Base-by-base conservation (phyloP, 2,329 filamentous ascomycete species). In the Alternaria ethzedia region DNA sequence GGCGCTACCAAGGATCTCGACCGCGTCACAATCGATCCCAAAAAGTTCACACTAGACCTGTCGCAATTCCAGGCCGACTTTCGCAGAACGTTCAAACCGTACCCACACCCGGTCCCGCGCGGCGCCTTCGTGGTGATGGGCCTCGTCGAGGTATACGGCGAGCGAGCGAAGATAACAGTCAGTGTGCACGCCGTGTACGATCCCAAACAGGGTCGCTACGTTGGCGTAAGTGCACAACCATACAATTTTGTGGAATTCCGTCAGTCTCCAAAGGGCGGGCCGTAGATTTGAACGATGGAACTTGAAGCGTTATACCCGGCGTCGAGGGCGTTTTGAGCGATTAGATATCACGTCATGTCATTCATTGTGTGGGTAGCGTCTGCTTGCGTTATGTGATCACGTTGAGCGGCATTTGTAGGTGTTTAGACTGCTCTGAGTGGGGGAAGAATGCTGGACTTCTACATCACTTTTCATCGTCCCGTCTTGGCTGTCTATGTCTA, bases 171-270 rank as follows among this genome's bases (percentile, higher is more conserved):
- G 45, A 68, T 82, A 59, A 80, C 81, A 6, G 64, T 85, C n/a
- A 82, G 84, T 59, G 81, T 86, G 3, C 63, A 70, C 9, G 81
- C 78, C 6, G 78, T 74, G 6, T 86, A 85, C 65, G 82, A 86
- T 60, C 83, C 83, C 1, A 79, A 79, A 50, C 61, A 71, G 23
- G 75, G 70, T 10, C 78, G 79, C 44, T 84, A 78, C 58, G 73
- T 82, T 55, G 20, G 62, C 79, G 3, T 77, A 3, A 7, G 71
- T 9, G 70, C 70, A 6, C 61, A 51, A 3, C 54, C 79, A n/a
- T 73, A 65, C 55, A 77, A 68, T 21, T 36, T 70, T 13, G 63
- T 41, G 7, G 57, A 74, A 67, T 78, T 78, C 69, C 72, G 72
- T 20, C 82, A 84, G 67, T 44, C 59, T 28, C 82, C 82, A 0